Percentiles rank a stretch among this genome's conserved stretches.
phyloP scores from a whole-genome alignment of 192 early-diverging fungal genomes.

The Funneliformis mosseae region DNA sequence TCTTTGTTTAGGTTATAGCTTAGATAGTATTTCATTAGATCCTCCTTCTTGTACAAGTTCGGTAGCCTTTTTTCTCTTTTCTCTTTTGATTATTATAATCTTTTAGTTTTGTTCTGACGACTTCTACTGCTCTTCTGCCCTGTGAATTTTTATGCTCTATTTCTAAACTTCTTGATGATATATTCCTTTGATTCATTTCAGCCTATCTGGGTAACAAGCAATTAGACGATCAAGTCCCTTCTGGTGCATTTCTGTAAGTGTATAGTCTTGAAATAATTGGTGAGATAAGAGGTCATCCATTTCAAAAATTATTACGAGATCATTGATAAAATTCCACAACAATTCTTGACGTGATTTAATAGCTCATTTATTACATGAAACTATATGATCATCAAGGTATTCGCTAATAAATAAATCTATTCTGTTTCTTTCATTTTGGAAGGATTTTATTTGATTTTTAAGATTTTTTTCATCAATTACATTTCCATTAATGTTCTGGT shows the following conservation, averaged over 20 bases:
- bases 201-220: not conserved
- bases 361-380: not conserved
- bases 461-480: not conserved
- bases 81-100: too few relatives aligned
- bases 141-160: not conserved
- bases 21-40: too few relatives aligned
- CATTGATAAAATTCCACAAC: not conserved
- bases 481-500: not conserved
- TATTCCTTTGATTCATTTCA: not conserved
- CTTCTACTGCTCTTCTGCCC: too few relatives aligned
- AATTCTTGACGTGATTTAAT: constrained; percentile 2
- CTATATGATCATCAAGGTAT: not conserved
- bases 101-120: too few relatives aligned
- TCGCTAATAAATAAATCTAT: not conserved
- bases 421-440: not conserved
- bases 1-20: too few relatives aligned
- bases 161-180: not conserved
- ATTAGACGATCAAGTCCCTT: not conserved
- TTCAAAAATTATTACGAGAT: not conserved
- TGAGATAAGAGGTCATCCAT: not conserved
- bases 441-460: too few relatives aligned
- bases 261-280: not conserved
- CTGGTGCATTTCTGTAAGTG: not conserved
- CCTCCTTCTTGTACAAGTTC: too few relatives aligned
- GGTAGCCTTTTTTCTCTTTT: too few relatives aligned